Percentiles rank a stretch among this genome's conserved stretches.
phyloP scores from a whole-genome alignment of 1,139 yeast genomes.

The Pichia sp. region DNA sequence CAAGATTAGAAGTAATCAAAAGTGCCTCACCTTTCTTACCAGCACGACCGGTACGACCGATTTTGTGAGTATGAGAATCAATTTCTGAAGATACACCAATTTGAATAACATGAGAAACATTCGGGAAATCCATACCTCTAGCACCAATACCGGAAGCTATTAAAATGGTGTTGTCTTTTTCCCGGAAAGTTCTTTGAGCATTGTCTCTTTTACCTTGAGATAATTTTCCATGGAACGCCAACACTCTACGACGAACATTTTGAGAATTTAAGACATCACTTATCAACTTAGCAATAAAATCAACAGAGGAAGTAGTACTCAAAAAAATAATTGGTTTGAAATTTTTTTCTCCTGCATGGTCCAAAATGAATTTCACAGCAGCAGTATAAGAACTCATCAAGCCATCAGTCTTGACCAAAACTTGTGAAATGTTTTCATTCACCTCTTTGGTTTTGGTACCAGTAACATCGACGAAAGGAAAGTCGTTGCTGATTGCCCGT shows the following conservation, averaged over 20 bases:
- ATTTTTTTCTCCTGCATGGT: constrained; percentile 28
- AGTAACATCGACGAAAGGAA: constrained; percentile 65
- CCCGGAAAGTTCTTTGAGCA: constrained; percentile 49
- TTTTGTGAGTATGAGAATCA: constrained; percentile 81
- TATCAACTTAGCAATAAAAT: constrained; percentile 39
- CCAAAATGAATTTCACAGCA: constrained; percentile 41
- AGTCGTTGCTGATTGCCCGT: constrained; percentile 55
- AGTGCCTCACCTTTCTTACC: constrained; percentile 70
- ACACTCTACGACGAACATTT: constrained; percentile 27
- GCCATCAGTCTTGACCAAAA: constrained; percentile 43
- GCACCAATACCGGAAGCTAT: constrained; percentile 93
- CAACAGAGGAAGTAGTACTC: constrained; percentile 69
- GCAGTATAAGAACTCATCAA: constrained; percentile 46
- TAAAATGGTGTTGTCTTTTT: constrained; percentile 45
- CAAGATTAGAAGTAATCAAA: constrained; percentile 42
- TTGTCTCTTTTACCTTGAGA: constrained; percentile 58
- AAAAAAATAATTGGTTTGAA: constrained; percentile 78
- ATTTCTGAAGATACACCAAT: constrained; percentile 66
- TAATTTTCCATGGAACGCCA: constrained; percentile 59
- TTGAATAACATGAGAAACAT: constrained; percentile 76
- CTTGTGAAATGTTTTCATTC: constrained; percentile 69
- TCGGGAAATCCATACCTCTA: constrained; percentile 91
- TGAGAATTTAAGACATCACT: constrained; percentile 8
- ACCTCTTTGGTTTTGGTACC: constrained; percentile 57
- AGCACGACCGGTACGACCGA: constrained; percentile 96